Percentiles rank a stretch among this genome's conserved stretches.
Conservation (phyloP, 768 basidiomycete species). For the Mycena leptocephala region DNA sequence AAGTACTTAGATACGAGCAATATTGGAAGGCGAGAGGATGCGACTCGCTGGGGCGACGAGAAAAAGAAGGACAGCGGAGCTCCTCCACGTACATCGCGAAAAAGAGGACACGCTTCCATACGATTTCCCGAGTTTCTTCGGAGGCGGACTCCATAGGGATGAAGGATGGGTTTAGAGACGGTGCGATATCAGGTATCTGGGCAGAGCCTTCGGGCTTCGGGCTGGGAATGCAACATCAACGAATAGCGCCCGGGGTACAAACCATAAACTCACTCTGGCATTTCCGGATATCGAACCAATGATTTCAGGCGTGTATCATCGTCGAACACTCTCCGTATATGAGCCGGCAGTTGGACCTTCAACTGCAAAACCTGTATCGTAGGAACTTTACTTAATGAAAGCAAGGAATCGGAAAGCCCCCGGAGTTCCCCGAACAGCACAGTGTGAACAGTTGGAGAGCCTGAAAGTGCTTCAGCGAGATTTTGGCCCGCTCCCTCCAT, state of each 20-base stretch:
- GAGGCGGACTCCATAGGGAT: slow-evolving; percentile 5
- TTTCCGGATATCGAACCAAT: not conserved
- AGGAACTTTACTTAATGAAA: not conserved
- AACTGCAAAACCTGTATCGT: not conserved
- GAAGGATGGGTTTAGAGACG: slow-evolving; percentile 13
- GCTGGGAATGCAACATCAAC: not conserved
- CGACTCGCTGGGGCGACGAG: not conserved
- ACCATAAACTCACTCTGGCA: not conserved
- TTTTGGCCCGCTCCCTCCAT: not conserved
- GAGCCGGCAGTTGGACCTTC: not conserved
- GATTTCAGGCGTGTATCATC: not conserved
- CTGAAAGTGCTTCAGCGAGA: not conserved
- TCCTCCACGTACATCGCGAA: slow-evolving; percentile 3
- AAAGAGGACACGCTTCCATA: slow-evolving; percentile 8
- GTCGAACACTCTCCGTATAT: not conserved
- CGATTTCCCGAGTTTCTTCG: not conserved
- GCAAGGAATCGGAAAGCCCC: not conserved
- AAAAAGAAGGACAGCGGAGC: not conserved
- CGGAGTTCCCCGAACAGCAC: not conserved
- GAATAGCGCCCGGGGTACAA: not conserved
- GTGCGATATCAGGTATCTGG: not conserved
- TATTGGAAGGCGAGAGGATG: not conserved
- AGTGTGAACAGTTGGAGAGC: not conserved
- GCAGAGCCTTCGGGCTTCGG: not conserved
- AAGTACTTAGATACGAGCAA: slow-evolving; percentile 1